Percentiles rank a stretch among this genome's conserved stretches.
phyloP scores from a whole-genome alignment of 2,329 filamentous ascomycete genomes.

The Tolypocladium ovalisporum region DNA sequence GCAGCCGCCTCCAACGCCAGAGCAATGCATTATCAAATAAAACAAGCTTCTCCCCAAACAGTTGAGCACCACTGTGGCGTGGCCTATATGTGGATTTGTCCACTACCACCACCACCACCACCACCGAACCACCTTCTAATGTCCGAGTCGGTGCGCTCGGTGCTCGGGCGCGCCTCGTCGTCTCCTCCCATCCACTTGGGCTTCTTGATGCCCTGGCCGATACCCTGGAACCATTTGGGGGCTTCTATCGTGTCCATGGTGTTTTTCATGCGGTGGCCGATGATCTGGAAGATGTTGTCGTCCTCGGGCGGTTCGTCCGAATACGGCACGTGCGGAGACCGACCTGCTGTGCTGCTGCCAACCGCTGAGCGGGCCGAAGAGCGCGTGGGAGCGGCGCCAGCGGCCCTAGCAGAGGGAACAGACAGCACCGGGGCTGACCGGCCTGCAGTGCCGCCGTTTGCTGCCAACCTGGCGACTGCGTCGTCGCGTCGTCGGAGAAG shows the following conservation, averaged over 20 bases:
- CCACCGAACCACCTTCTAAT: slow-evolving; percentile 50
- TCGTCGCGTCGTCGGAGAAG: slow-evolving; percentile 38
- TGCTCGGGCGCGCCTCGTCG: slow-evolving; percentile 25
- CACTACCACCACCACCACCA: slow-evolving; percentile 17
- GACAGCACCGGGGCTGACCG: slow-evolving; percentile 36
- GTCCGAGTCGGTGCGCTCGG: slow-evolving; percentile 23
- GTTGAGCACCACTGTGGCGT: neutral
- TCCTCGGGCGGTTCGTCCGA: slow-evolving; percentile 51
- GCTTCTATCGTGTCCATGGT: slow-evolving; percentile 76
- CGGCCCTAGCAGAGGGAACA: slow-evolving; percentile 29
- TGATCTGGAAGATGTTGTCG: slow-evolving; percentile 72
- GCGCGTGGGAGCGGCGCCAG: slow-evolving; percentile 22
- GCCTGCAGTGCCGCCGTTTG: slow-evolving; percentile 12
- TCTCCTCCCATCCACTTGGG: slow-evolving; percentile 72
- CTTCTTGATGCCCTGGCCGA: slow-evolving; percentile 58
- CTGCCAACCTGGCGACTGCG: slow-evolving; percentile 22
- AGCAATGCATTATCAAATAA: neutral
- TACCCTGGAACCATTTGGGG: slow-evolving; percentile 71
- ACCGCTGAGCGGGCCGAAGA: slow-evolving; percentile 27
- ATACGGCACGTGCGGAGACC: slow-evolving; percentile 13
- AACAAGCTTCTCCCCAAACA: neutral
- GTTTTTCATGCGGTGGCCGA: slow-evolving; percentile 80
- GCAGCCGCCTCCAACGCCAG: neutral
- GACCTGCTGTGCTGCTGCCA: slow-evolving; percentile 16
- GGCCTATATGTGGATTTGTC: slow-evolving; percentile 9